Evolutionary conservation across 371 early-diverging fungal genomes (phyloP), one percentile per base, ranked within the genome.

Genomic region (Lichtheimia corymbifera): DNA sequence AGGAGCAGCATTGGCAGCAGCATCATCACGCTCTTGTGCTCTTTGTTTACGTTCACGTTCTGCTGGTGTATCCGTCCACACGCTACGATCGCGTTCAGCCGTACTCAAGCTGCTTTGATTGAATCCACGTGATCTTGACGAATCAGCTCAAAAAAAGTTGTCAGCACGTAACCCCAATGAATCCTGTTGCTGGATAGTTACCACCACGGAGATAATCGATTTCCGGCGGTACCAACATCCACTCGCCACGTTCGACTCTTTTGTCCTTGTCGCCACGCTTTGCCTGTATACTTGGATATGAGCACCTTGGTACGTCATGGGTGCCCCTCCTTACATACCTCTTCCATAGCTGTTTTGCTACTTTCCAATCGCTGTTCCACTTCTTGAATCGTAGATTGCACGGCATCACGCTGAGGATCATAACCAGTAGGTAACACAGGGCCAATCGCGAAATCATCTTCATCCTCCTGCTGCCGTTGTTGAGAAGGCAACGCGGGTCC

Each of bases 191-290:
- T 35, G 17, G 49, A 17, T 49, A 49, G 5, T 66, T 76, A 82
- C 83, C 81, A 50, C 70, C 74, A 17, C 70, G 72, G 35, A 84
- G 58, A 49, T 84, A 71, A 54, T 83, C 74, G 0, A 84, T 71
- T 53, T 84, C 82, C 17, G 89, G 89, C 25, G 89, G 89, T 1
- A 84, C 75, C 43, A 85, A 56, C 89, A 89, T 89, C 89, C 89
- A 89, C 51, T 87, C 88, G 14, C 76, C 83, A 61, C 89, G 77
- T 28, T 77, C 70, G 2, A 74, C 62, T 59, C 80, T 84, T n/a
- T 58, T 59, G n/a, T 47, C 17, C 47, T 47, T n/a, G 47, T 47
- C 47, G 5, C 5, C 47, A 47, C 3, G 12, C 47, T 18, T 47
- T 13, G 18, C 22, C 47, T 22, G 3, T 22, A n/a, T 17, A n/a